These are phyloP conservation scores for Mrakia hoshinonis DNA, from an alignment of 768 basidiomycete genomes.

Conservation along the genomic window DNA sequence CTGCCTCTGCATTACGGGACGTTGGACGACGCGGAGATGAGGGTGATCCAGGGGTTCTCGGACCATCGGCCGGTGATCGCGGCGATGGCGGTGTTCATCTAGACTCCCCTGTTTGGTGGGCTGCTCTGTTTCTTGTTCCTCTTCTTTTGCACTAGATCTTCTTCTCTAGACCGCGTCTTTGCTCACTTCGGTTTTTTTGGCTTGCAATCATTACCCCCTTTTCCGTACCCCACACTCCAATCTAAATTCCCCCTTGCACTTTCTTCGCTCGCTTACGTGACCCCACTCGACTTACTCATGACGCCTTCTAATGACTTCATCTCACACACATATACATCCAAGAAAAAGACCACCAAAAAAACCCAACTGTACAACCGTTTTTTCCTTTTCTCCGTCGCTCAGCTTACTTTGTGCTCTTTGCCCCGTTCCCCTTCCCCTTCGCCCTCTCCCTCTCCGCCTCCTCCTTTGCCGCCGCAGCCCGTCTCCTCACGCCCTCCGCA, in stretches of 20 bases:
- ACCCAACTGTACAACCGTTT: not conserved
- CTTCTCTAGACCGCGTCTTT: not conserved
- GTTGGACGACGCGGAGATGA: constrained; percentile 23
- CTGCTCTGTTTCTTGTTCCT: not conserved
- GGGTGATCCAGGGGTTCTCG: constrained; percentile 16
- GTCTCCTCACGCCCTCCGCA: constrained; percentile 18
- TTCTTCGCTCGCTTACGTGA: not conserved
- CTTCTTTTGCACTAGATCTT: not conserved
- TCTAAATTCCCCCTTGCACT: not conserved
- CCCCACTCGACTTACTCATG: not conserved
- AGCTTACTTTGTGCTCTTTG: not conserved
- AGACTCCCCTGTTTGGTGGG: not conserved
- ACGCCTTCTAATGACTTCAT: not conserved
- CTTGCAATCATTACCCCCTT: not conserved
- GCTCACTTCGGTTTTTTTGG: not conserved
- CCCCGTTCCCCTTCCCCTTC: constrained; percentile 11
- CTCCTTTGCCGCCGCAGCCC: constrained; percentile 8
- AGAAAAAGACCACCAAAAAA: not conserved
- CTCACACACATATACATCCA: not conserved
- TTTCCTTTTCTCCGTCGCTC: not conserved
- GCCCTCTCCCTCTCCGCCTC: not conserved
- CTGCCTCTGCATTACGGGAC: constrained; percentile 24
- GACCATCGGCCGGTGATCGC: constrained; percentile 25
- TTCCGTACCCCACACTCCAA: not conserved
- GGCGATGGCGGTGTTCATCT: constrained; percentile 22